phyloP scores from a whole-genome alignment of 2,329 filamentous ascomycete species.

The Penicillium sp. region DNA sequence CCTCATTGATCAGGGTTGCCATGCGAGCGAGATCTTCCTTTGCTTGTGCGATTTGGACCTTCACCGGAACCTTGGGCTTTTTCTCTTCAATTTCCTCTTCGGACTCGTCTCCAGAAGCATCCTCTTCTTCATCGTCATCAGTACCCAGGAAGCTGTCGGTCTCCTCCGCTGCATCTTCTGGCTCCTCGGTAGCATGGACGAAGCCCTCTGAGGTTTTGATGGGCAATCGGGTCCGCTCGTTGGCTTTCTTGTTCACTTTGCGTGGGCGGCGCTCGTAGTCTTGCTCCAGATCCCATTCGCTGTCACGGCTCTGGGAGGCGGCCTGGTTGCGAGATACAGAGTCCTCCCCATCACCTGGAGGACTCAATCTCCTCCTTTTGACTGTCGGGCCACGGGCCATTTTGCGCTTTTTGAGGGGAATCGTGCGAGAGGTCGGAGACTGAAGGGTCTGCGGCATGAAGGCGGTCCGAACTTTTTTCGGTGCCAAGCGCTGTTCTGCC shows the following conservation, averaged over 20 bases:
- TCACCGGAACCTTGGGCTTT: slow-evolving; percentile 65
- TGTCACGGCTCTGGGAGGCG: slow-evolving; percentile 69
- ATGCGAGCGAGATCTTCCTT: slow-evolving; percentile 90
- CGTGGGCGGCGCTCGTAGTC: slow-evolving; percentile 79
- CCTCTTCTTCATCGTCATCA: slow-evolving; percentile 55
- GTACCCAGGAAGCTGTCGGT: slow-evolving; percentile 63
- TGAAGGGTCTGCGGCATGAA: slow-evolving; percentile 17
- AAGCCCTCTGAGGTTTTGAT: slow-evolving; percentile 81
- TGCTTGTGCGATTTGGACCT: slow-evolving; percentile 77
- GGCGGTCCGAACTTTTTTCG: slow-evolving; percentile 15
- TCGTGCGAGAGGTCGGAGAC: slow-evolving; percentile 10
- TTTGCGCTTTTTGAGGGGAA: slow-evolving; percentile 7
- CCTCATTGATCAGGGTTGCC: slow-evolving; percentile 78
- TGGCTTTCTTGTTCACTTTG: slow-evolving; percentile 70
- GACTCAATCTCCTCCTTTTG: slow-evolving; percentile 53
- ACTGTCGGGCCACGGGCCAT: slow-evolving; percentile 50
- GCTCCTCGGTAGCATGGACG: slow-evolving; percentile 59
- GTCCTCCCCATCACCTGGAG: slow-evolving; percentile 40
- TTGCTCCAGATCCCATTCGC: slow-evolving; percentile 87
- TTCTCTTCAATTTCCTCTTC: slow-evolving; percentile 49
- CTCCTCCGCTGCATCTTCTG: slow-evolving; percentile 50
- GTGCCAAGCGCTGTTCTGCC: slow-evolving; percentile 14
- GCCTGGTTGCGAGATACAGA: slow-evolving; percentile 33
- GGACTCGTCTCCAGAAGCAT: slow-evolving; percentile 45
- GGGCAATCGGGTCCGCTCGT: slow-evolving; percentile 72